Conservation (phyloP, 352 stramenopile genomes). For the Peronospora tabacina region DNA sequence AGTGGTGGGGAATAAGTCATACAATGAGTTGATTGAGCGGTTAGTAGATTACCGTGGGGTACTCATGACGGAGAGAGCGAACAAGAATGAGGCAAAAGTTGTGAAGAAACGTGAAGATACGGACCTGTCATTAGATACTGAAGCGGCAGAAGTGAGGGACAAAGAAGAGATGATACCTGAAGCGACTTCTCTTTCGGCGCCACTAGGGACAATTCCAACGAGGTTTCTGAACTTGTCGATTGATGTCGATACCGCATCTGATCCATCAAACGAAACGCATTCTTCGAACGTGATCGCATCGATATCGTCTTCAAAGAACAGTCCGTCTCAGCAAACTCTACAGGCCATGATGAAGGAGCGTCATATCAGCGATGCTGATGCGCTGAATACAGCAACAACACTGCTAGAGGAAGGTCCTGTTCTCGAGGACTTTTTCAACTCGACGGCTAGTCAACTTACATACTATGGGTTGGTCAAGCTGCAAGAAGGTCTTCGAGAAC, state of each 20-base stretch:
- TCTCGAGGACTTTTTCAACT: constrained; percentile 87
- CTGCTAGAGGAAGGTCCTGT: constrained; percentile 72
- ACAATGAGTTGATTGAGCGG: constrained; percentile 96
- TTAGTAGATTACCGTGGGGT: constrained; percentile 86
- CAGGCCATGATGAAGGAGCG: constrained; percentile 71
- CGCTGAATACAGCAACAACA: constrained; percentile 43
- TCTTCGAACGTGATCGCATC: constrained; percentile 19
- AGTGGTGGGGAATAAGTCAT: constrained; percentile 89
- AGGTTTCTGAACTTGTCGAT: constrained; percentile 38
- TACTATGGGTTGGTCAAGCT: constrained; percentile 91
- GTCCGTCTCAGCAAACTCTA: constrained; percentile 60
- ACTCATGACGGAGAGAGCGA: constrained; percentile 47
- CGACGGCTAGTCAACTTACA: constrained; percentile 90
- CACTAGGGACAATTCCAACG: constrained; percentile 7
- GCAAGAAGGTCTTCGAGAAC: constrained; percentile 87
- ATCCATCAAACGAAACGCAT: background rate
- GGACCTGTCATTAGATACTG: background rate
- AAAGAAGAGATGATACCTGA: constrained; percentile 18
- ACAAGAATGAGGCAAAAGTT: constrained; percentile 12
- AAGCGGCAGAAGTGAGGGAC: constrained; percentile 1
- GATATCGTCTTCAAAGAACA: constrained; percentile 37
- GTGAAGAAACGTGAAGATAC: constrained; percentile 3
- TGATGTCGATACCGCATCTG: constrained; percentile 24
- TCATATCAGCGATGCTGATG: constrained; percentile 61
- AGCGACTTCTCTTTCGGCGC: constrained; percentile 6